Base-by-base conservation (phyloP, 2,329 filamentous ascomycete species). In the Fusarium sp. region DNA sequence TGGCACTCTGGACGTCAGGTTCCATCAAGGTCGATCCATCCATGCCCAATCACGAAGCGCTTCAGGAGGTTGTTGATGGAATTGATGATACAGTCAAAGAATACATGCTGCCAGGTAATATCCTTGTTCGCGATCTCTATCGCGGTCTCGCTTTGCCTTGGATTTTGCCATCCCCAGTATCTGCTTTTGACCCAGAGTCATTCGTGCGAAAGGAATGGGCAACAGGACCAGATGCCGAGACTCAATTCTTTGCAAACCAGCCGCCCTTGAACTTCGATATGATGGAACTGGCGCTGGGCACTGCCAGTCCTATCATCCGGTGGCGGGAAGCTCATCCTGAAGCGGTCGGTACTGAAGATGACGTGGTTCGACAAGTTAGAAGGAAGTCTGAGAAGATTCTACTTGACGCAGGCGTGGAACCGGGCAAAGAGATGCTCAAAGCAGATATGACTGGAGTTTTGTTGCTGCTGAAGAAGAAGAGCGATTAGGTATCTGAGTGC, bases 131-230 rank as follows among this genome's bases (percentile, higher is more conserved):
- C 8, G 36, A 54, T 36, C 46, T 57, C 0, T 57, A 57, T 4
- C 46, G 46, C 0, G 20, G 6, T 4, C 46, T 57, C 0, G 31
- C 49, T 1, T 6, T 58, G 3, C 55, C 55, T 5, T 58, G 55
- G 55, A 39, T 6, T 4, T 14, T 58, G 20, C 18, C 51, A 17
- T 22, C 38, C 4, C 54, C 39, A 22, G 5, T 44, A 1, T 38
- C 49, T 7, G 22, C 8, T 0, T 58, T 58, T 10, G 55, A 58
- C 1, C 24, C 6, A 18, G 22, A 31, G 1, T 55, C 49, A 8
- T 58, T 58, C 1, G 17, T 55, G 3, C 31, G 55, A 6, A 55
- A 55, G 6, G 55, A 58, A 39, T 58, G 55, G 55, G 34, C 39
- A 8, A 58, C 49, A 1, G 33, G 55, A 1, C 49, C 39, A 7